A percentile compares a stretch with the other conserved stretches of the same genome.
phyloP scores from a whole-genome alignment of 495 filamentous ascomycete genomes.

The Neurospora africana region DNA sequence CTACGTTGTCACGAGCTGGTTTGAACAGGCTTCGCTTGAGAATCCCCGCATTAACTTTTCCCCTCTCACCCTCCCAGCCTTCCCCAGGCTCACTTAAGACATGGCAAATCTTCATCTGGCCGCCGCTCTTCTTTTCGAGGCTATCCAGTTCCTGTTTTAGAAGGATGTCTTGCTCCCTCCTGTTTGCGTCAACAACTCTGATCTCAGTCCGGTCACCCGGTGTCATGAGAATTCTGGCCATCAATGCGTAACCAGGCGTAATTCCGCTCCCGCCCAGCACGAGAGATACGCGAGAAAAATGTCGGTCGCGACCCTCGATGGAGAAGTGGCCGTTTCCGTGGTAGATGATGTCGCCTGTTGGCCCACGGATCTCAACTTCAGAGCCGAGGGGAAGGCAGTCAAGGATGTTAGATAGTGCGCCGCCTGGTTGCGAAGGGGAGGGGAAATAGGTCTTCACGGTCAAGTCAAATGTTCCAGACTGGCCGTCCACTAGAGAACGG shows the following conservation, averaged over 20 bases:
- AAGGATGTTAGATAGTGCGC: background rate
- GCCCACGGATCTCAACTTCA: background rate
- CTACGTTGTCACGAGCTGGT: background rate
- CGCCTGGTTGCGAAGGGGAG: conserved; percentile 1
- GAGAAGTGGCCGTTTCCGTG: background rate
- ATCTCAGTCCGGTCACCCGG: background rate
- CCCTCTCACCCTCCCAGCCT: background rate
- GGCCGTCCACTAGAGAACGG: background rate
- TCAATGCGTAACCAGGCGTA: background rate
- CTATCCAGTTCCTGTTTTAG: background rate
- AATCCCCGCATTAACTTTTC: background rate
- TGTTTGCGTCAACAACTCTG: background rate
- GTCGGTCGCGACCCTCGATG: background rate
- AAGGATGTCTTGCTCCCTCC: background rate
- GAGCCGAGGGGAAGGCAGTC: background rate
- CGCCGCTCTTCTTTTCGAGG: background rate
- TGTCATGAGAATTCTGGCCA: background rate
- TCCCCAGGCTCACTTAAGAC: background rate
- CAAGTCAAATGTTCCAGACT: conserved; percentile 2
- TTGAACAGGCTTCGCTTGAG: background rate
- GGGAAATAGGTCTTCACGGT: conserved; percentile 9
- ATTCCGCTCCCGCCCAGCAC: background rate
- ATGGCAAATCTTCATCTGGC: background rate
- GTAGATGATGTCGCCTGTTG: background rate
- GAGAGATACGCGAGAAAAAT: background rate